A percentile compares a stretch with the other conserved stretches of the same genome.
Conservation (phyloP, 108 stramenopile genomes). For the Cyclotella choctawhatcheeana region DNA sequence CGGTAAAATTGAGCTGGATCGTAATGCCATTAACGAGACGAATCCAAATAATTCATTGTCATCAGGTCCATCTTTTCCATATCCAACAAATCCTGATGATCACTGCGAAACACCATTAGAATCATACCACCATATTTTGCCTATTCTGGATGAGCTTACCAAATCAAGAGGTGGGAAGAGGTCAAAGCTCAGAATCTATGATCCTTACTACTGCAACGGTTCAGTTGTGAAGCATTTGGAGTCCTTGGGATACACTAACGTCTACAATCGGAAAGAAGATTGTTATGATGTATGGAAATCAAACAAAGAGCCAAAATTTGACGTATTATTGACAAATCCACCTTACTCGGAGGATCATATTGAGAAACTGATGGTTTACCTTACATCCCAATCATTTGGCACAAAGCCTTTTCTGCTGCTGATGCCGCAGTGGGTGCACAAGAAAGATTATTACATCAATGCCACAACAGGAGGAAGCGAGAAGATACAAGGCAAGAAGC, state of each 20-base stretch:
- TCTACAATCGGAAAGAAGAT: slow-evolving; percentile 89
- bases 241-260: slow-evolving; percentile 86
- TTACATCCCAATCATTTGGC: slow-evolving; percentile 53
- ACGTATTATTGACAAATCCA: slow-evolving; percentile 95
- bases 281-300: slow-evolving; percentile 73
- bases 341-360: slow-evolving; percentile 96
- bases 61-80: slow-evolving; percentile 62
- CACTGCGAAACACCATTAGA: slow-evolving; percentile 94
- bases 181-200: slow-evolving; percentile 66
- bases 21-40: not conserved
- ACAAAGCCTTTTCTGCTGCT: slow-evolving; percentile 73
- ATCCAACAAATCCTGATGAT: slow-evolving; percentile 86
- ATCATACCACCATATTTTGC: slow-evolving; percentile 89
- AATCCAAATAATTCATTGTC: slow-evolving; percentile 24
- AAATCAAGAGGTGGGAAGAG: slow-evolving; percentile 11
- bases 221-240: slow-evolving; percentile 73
- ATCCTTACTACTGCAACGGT: slow-evolving; percentile 98
- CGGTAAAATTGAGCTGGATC: slow-evolving; percentile 21
- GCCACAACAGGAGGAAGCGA: slow-evolving; percentile 19
- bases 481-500: slow-evolving; percentile 15
- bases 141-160: slow-evolving; percentile 65
- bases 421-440: slow-evolving; percentile 87
- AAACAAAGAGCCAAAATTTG: slow-evolving; percentile 67
- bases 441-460: slow-evolving; percentile 80
- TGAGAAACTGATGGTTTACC: slow-evolving; percentile 75